phyloP scores from a whole-genome alignment of 2,329 filamentous ascomycete species.

The Emmonsiellopsis sp. region DNA sequence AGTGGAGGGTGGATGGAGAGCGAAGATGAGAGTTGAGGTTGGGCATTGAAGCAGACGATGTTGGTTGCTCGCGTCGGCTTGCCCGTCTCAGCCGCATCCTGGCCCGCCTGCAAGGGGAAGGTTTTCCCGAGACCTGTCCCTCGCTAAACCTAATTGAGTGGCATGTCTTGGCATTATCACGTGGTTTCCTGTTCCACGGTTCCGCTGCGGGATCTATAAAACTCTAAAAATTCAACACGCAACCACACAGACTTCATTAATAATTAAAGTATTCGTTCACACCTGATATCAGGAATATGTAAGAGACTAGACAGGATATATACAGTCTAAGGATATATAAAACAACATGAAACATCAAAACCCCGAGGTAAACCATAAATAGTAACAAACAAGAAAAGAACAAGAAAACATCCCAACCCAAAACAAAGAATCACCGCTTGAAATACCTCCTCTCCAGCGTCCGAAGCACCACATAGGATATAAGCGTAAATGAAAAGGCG shows the following conservation, averaged over 20 bases:
- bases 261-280: too few relatives aligned
- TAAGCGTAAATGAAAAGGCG: conserved; percentile 51
- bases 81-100: not conserved
- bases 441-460: not conserved
- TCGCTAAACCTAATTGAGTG: too few relatives aligned
- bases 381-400: not conserved
- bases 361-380: not conserved
- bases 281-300: too few relatives aligned
- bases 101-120: not conserved
- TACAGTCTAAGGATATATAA: not conserved
- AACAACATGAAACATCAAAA: too few relatives aligned
- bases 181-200: too few relatives aligned
- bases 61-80: not conserved
- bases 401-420: not conserved
- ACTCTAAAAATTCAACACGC: too few relatives aligned
- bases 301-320: not conserved
- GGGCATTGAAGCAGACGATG: not conserved
- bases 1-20: not conserved
- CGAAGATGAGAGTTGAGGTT: not conserved
- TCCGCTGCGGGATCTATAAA: too few relatives aligned
- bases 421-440: not conserved
- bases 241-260: too few relatives aligned
- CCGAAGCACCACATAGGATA: conserved; percentile 12
- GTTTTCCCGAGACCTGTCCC: not conserved
- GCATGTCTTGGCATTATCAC: too few relatives aligned